Evolutionary conservation across 805 yeast genomes (phyloP).

Genomic region (Nakazawaea pomicola): DNA sequence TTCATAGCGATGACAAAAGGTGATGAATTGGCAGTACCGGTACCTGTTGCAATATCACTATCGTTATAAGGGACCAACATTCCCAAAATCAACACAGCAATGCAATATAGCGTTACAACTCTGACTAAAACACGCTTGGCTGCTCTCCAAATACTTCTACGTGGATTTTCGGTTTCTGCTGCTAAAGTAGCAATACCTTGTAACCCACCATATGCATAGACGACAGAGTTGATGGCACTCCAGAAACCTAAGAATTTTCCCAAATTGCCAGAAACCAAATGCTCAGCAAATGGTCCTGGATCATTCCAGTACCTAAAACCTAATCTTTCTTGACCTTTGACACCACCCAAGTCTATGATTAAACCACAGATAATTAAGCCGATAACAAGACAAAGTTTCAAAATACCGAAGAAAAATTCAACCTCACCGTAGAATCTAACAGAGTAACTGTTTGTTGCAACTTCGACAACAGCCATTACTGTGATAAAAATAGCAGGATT

Average conservation of each 20-base stretch:
- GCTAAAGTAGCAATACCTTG: conserved; percentile 55
- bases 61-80: conserved; percentile 50
- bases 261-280: conserved; percentile 24
- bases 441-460: conserved; percentile 33
- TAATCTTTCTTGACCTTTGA: conserved; percentile 29
- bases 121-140: conserved; percentile 49
- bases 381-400: conserved; percentile 39
- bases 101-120: conserved; percentile 44
- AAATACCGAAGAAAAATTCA: conserved; percentile 38
- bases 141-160: conserved; percentile 45
- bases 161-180: conserved; percentile 49
- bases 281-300: conserved; percentile 26
- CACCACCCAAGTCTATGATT: conserved; percentile 47
- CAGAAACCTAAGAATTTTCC: conserved; percentile 24
- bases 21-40: conserved; percentile 25
- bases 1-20: conserved; percentile 36
- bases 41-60: conserved; percentile 20
- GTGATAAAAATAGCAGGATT: conserved; percentile 43
- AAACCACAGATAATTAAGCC: conserved; percentile 42
- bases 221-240: conserved; percentile 48
- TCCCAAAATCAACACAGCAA: conserved; percentile 45
- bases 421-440: conserved; percentile 43
- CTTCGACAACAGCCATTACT: conserved; percentile 31
- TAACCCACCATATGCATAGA: conserved; percentile 76
- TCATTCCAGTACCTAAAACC: conserved; percentile 31